These are phyloP conservation scores for Leccinum rimulosum DNA, from an alignment of 768 basidiomycete species.

Conservation along the genomic window DNA sequence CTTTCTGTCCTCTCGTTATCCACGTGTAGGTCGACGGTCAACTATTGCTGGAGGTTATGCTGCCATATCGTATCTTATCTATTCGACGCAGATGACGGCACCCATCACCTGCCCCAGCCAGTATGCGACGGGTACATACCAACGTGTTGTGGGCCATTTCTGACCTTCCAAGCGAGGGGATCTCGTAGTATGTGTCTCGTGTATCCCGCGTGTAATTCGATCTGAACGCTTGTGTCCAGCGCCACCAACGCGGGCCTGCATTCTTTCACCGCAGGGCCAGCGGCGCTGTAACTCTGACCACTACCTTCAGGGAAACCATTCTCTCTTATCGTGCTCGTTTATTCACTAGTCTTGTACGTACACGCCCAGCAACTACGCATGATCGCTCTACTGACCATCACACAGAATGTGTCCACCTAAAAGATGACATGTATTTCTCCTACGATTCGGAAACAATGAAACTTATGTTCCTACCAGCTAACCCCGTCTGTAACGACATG, in stretches of 20 bases:
- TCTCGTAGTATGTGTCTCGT: constrained; percentile 53
- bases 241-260: constrained; percentile 42
- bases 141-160: constrained; percentile 62
- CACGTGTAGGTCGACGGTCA: constrained; percentile 47
- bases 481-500: constrained; percentile 47
- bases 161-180: constrained; percentile 53
- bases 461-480: constrained; percentile 46
- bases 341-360: constrained; percentile 57
- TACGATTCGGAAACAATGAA: constrained; percentile 41
- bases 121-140: constrained; percentile 33
- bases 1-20: background rate
- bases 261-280: constrained; percentile 47
- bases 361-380: constrained; percentile 8
- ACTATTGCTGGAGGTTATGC: constrained; percentile 65
- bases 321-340: constrained; percentile 54
- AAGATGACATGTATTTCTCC: constrained; percentile 34
- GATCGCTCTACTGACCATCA: background rate
- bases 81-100: constrained; percentile 50
- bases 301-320: constrained; percentile 45
- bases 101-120: constrained; percentile 46
- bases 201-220: background rate
- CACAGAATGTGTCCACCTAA: constrained; percentile 53
- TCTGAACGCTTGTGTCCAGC: constrained; percentile 31
- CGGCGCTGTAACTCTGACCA: constrained; percentile 46
- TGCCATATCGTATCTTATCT: constrained; percentile 58